Evolutionary conservation across 345 rosid species (phyloP).

Genomic region (Dipteronia sinensis): DNA sequence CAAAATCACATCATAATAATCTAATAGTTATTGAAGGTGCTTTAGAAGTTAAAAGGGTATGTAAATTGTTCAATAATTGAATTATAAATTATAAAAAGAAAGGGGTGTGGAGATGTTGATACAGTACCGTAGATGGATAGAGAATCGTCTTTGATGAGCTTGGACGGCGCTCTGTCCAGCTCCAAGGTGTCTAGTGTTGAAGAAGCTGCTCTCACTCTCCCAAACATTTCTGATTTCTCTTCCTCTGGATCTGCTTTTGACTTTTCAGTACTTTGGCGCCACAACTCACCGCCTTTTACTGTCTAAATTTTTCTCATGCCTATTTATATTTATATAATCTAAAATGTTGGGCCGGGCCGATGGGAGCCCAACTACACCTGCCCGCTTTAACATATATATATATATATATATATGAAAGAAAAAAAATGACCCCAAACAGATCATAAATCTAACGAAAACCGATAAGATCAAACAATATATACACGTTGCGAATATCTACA

Average conservation of each 20-base stretch:
- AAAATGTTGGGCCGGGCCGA: background rate
- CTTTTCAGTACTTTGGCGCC: conserved; percentile 27
- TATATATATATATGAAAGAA: too few species aligned
- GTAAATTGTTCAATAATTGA: too few species aligned
- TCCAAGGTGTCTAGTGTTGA: conserved; percentile 61
- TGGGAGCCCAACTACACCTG: background rate
- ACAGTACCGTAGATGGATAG: conserved; percentile 79
- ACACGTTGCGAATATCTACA: too few species aligned
- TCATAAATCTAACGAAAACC: too few species aligned
- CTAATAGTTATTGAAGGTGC: too few species aligned
- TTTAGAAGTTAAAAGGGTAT: too few species aligned
- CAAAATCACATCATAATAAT: too few species aligned
- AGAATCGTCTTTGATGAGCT: conserved; percentile 75
- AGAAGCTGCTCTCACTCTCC: conserved; percentile 68
- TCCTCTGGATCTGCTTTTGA: background rate
- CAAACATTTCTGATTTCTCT: conserved; percentile 66
- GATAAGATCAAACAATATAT: too few species aligned
- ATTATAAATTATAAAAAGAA: too few species aligned
- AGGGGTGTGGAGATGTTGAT: background rate
- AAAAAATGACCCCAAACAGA: too few species aligned
- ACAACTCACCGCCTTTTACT: conserved; percentile 4
- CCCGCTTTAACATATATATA: background rate
- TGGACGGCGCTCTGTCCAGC: conserved; percentile 62
- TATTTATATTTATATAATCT: background rate
- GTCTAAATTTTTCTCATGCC: background rate